Conservation (phyloP, 305 asterid genomes). For the Caryopteris hybrid region DNA sequence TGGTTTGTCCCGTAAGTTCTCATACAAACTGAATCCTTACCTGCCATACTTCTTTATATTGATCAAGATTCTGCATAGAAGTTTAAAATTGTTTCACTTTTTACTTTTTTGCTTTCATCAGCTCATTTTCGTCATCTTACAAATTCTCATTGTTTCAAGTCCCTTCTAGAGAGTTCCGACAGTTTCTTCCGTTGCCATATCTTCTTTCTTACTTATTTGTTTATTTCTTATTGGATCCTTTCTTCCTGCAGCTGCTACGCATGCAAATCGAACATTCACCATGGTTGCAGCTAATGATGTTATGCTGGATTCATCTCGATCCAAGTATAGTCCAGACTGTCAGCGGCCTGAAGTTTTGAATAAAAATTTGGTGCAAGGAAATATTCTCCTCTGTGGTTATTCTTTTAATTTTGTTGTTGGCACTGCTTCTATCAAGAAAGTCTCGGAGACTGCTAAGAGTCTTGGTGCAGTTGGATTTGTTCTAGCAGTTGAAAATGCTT, state of each 20-base stretch:
- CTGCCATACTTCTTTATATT: not conserved
- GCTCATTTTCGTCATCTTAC: not conserved
- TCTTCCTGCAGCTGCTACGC: constrained; percentile 75
- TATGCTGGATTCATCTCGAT: constrained; percentile 67
- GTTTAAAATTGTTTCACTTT: not conserved
- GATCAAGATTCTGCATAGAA: not conserved
- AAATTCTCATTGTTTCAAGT: not conserved
- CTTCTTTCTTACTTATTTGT: not conserved
- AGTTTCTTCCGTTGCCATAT: not conserved
- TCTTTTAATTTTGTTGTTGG: constrained; percentile 91
- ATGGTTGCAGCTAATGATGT: constrained; percentile 91
- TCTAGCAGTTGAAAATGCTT: constrained; percentile 92
- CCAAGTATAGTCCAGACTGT: constrained; percentile 80
- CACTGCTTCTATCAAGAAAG: constrained; percentile 81
- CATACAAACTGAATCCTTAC: not conserved
- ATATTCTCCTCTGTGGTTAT: constrained; percentile 95
- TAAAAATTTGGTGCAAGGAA: constrained; percentile 82
- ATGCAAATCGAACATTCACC: constrained; percentile 62
- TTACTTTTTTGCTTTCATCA: not conserved
- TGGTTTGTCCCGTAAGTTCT: constrained; percentile 93
- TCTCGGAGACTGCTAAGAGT: constrained; percentile 73
- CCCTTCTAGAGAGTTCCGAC: not conserved
- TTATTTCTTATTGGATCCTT: not conserved
- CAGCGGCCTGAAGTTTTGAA: constrained; percentile 91
- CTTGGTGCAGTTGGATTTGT: constrained; percentile 97